Evolutionary conservation across 345 rosid genomes (phyloP).

Genomic region (Corchorus olitorius): DNA sequence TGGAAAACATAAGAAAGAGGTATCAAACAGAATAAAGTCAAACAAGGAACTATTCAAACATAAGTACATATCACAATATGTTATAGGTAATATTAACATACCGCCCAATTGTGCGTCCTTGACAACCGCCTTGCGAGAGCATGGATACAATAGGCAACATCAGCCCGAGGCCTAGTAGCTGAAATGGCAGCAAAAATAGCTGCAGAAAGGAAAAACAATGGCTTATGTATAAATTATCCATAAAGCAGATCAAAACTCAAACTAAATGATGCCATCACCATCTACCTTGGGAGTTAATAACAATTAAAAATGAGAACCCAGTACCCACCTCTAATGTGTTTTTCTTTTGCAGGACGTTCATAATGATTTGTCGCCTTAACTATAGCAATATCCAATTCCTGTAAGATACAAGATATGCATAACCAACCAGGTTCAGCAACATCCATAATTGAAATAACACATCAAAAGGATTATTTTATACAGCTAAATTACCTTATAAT

Average conservation of each 20-base stretch:
- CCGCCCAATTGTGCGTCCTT: conserved; percentile 98
- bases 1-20: background rate
- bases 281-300: background rate
- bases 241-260: conserved; percentile 7
- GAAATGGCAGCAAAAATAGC: conserved; percentile 91
- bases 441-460: background rate
- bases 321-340: conserved; percentile 72
- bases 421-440: conserved; percentile 1
- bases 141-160: conserved; percentile 98
- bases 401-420: conserved; percentile 15
- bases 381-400: conserved; percentile 97
- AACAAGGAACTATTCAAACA: background rate
- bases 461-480: background rate
- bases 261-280: conserved; percentile 6
- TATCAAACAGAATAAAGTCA: background rate
- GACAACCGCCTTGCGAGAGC: conserved; percentile 84
- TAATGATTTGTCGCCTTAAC: conserved; percentile 97
- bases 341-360: conserved; percentile 90
- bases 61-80: background rate
- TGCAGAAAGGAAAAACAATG: conserved; percentile 38
- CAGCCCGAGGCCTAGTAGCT: conserved; percentile 97
- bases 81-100: conserved; percentile 33
- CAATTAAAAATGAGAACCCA: conserved; percentile 21
- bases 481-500: conserved; percentile 66
- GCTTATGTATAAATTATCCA: background rate